Evolutionary conservation across 345 rosid species (phyloP).

Genomic region (Eutrema japonicum): DNA sequence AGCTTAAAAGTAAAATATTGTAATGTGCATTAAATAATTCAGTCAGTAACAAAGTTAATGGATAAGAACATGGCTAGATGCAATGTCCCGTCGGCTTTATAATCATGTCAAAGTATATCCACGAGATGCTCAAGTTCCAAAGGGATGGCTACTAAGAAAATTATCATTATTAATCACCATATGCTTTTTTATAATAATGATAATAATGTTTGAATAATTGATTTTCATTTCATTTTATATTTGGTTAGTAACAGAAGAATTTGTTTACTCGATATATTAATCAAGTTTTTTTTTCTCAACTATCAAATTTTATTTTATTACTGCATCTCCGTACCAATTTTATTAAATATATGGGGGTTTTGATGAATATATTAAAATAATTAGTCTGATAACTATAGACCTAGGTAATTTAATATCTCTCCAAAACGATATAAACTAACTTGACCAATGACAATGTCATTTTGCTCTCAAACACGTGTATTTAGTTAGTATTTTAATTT

Average conservation of each 20-base stretch:
- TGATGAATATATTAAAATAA: too few relatives aligned
- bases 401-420: too few relatives aligned
- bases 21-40: neutral
- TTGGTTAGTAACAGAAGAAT: neutral
- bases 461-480: conserved; percentile 17
- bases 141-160: conserved; percentile 19
- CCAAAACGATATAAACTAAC: too few relatives aligned
- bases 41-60: conserved; percentile 16
- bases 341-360: too few relatives aligned
- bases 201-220: conserved; percentile 23
- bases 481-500: neutral
- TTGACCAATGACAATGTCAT: too few relatives aligned
- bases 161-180: conserved; percentile 4
- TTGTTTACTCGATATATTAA: neutral
- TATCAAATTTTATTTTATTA: neutral
- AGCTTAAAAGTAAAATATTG: conserved; percentile 13
- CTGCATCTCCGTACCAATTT: too few relatives aligned
- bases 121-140: conserved; percentile 8
- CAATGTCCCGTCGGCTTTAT: conserved; percentile 17
- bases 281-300: too few relatives aligned
- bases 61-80: conserved; percentile 35
- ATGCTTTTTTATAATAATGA: neutral
- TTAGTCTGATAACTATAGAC: too few relatives aligned
- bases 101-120: conserved; percentile 27
- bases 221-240: neutral